Conservation (phyloP, 2,329 filamentous ascomycete genomes). For the Neonectria faginata region DNA sequence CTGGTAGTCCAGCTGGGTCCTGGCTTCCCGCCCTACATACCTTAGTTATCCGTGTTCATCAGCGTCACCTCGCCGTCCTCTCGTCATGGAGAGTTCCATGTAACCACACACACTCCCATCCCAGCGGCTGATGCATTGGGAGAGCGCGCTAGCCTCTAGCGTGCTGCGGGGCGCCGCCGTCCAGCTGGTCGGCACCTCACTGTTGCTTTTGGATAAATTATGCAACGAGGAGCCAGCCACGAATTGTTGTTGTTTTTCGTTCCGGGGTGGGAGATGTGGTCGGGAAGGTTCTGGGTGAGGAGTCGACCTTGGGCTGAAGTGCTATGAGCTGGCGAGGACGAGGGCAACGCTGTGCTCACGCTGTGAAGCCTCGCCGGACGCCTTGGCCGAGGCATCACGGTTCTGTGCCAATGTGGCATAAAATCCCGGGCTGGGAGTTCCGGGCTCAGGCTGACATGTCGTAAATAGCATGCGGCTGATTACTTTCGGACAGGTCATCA, state of each 20-base stretch:
- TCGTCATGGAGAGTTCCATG: background rate
- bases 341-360: background rate
- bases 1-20: too few relatives aligned
- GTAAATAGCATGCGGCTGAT: too few relatives aligned
- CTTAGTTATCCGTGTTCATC: background rate
- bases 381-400: background rate
- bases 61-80: background rate
- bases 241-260: too few relatives aligned
- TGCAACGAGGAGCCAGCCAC: background rate
- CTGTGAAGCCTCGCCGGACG: background rate
- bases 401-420: background rate
- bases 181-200: constrained; percentile 3
- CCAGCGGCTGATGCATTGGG: background rate
- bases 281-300: background rate
- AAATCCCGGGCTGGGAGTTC: background rate
- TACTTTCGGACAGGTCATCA: background rate
- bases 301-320: background rate
- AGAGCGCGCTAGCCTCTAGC: constrained; percentile 33
- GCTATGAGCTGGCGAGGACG: constrained; percentile 7
- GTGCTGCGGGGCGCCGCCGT: constrained; percentile 28
- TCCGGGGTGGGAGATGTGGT: background rate
- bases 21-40: too few relatives aligned
- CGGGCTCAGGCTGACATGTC: background rate
- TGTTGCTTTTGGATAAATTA: background rate
- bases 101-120: background rate